Evolutionary conservation across 202 grass and related monocot species (phyloP), one percentile per base, ranked within the genome.

Genomic region (Miscanthus sacchariflorus): DNA sequence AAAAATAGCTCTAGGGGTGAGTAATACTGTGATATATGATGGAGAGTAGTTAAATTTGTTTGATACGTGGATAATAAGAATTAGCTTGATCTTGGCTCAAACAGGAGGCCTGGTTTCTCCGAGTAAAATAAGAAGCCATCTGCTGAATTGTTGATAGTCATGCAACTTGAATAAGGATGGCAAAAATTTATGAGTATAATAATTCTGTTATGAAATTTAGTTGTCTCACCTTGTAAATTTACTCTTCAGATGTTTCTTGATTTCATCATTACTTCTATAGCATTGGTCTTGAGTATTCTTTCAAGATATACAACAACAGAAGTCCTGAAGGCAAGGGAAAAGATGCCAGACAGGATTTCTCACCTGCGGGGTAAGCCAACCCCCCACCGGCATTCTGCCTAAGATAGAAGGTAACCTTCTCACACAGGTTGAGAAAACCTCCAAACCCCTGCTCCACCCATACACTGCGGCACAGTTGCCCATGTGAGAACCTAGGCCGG

Each of bases 161-260:
- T 71, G 33, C 27, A 78, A 90, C 10, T 72, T 70, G n/a, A 52
- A 28, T 72, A 23, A 63, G 9, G 49, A 30, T 72, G 42, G 52
- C 72, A 5, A 13, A 15, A 72, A 80, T 4, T 45, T 50, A 75
- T 27, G 28, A 38, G 12, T 36, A 24, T 35, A 52, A 7, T 15
- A 48, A 8, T 30, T 80, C 1, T 64, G 59, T 46, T 72, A 9
- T 13, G 1, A 73, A 49, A 87, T 30, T 87, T 73, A 3, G 66
- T 25, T 10, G 5, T 7, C 25, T 48, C 36, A 80, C 44, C 5
- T 27, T 68, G 14, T 69, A 28, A 68, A 42, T 11, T 2, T 54
- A 71, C 21, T 76, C 39, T 77, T 67, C 18, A 6, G 19, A 8
- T 45, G 59, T 68, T 85, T 54, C 21, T 48, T 78, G 13, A 28